Percentiles rank a stretch among this genome's conserved stretches.
phyloP scores from a whole-genome alignment of 2,329 filamentous ascomycete genomes.

The Boeremia lycopersici region DNA sequence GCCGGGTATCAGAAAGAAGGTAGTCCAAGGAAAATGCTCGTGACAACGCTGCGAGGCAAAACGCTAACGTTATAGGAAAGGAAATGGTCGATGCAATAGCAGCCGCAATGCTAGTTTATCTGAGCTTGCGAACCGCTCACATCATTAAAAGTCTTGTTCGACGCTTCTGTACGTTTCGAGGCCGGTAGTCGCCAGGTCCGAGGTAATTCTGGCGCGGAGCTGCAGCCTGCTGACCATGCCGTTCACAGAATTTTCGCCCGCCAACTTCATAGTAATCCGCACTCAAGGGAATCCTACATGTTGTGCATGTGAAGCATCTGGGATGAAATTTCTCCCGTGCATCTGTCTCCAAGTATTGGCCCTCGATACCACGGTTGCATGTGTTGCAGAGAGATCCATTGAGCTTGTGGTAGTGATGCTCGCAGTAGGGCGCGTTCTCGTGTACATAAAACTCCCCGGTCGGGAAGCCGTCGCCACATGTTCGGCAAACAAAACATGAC shows the following conservation, averaged over 20 bases:
- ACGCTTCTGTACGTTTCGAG: constrained; percentile 54
- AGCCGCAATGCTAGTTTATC: not conserved
- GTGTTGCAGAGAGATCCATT: constrained; percentile 84
- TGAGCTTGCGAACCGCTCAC: constrained; percentile 29
- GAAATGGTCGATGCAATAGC: not conserved
- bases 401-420: constrained; percentile 87
- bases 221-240: constrained; percentile 72
- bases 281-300: constrained; percentile 74
- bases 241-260: constrained; percentile 81
- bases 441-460: constrained; percentile 94
- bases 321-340: constrained; percentile 80
- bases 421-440: constrained; percentile 85
- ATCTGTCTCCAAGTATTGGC: constrained; percentile 88
- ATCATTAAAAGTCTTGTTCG: constrained; percentile 60
- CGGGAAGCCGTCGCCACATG: constrained; percentile 79
- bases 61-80: constrained; percentile 1
- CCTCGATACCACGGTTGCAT: constrained; percentile 88
- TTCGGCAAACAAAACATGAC: constrained; percentile 88
- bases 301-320: constrained; percentile 81
- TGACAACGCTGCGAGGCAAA: constrained; percentile 7
- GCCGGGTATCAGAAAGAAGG: constrained; percentile 31
- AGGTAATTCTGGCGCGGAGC: constrained; percentile 47
- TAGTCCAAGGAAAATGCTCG: constrained; percentile 21
- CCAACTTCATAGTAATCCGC: constrained; percentile 92
- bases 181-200: constrained; percentile 45